Percentiles rank a stretch among this genome's conserved stretches.
Conservation (phyloP, 2,329 filamentous ascomycete genomes). For the Chalara sp. region DNA sequence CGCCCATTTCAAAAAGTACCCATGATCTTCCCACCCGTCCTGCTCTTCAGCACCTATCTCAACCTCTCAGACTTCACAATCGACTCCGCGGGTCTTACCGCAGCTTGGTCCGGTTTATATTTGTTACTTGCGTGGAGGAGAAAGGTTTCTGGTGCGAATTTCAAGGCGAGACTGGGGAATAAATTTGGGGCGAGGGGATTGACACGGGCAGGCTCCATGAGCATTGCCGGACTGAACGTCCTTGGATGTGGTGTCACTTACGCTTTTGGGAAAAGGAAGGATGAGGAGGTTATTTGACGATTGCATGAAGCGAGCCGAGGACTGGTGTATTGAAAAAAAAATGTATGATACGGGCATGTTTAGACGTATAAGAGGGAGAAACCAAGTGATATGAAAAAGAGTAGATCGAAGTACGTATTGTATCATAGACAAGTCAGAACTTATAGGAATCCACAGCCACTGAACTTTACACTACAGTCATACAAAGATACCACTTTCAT, state of each 20-base stretch:
- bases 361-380: background rate
- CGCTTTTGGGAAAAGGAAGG: conserved; percentile 37
- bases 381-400: background rate
- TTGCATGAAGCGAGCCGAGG: background rate
- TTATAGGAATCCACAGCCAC: too few species aligned
- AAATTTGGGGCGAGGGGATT: conserved; percentile 43
- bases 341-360: conserved; percentile 3
- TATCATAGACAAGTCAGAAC: too few species aligned
- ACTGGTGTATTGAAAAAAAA: background rate
- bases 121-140: conserved; percentile 54
- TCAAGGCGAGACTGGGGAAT: conserved; percentile 31
- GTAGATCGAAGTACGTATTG: background rate
- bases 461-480: too few species aligned
- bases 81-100: conserved; percentile 56
- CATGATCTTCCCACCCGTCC: conserved; percentile 59
- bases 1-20: conserved; percentile 60
- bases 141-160: conserved; percentile 23
- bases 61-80: conserved; percentile 56
- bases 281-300: conserved; percentile 15
- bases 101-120: conserved; percentile 60
- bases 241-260: conserved; percentile 45
- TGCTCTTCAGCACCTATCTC: conserved; percentile 60
- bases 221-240: conserved; percentile 42
- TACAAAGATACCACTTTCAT: too few species aligned
- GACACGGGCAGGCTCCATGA: conserved; percentile 44